phyloP scores from a whole-genome alignment of 169 alveolate species.

The Nephromyces sp. region DNA sequence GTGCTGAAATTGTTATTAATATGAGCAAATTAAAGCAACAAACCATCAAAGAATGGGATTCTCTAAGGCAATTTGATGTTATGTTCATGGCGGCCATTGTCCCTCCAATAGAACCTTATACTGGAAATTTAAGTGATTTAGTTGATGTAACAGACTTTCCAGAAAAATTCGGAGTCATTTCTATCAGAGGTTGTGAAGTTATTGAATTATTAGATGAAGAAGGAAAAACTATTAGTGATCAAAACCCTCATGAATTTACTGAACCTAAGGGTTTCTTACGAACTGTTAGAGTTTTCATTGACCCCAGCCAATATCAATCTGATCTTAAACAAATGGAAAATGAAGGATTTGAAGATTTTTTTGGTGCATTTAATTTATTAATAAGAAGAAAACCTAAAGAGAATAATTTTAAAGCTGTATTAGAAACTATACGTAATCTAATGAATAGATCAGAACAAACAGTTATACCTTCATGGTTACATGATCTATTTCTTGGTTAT shows the following conservation, averaged over 20 bases:
- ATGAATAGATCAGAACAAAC: conserved; percentile 57
- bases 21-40: conserved; percentile 1
- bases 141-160: conserved; percentile 12
- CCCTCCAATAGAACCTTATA: background rate
- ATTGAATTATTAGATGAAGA: conserved; percentile 32
- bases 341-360: conserved; percentile 1
- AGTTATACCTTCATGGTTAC: conserved; percentile 58
- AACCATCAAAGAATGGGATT: conserved; percentile 30
- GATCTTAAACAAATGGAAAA: conserved; percentile 8
- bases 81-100: conserved; percentile 17
- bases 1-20: conserved; percentile 22
- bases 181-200: conserved; percentile 35
- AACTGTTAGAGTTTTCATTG: conserved; percentile 57
- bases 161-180: conserved; percentile 21
- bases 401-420: conserved; percentile 73
- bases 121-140: background rate
- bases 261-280: conserved; percentile 49
- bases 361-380: conserved; percentile 57
- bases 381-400: conserved; percentile 73
- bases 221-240: conserved; percentile 22
- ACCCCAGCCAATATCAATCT: conserved; percentile 16
- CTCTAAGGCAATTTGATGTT: conserved; percentile 9
- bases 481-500: conserved; percentile 62
- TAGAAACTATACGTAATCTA: conserved; percentile 62
- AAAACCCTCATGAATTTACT: conserved; percentile 10